A percentile compares a stretch with the other conserved stretches of the same genome.
Conservation (phyloP, 2,329 filamentous ascomycete species). For the Nemania sp. region DNA sequence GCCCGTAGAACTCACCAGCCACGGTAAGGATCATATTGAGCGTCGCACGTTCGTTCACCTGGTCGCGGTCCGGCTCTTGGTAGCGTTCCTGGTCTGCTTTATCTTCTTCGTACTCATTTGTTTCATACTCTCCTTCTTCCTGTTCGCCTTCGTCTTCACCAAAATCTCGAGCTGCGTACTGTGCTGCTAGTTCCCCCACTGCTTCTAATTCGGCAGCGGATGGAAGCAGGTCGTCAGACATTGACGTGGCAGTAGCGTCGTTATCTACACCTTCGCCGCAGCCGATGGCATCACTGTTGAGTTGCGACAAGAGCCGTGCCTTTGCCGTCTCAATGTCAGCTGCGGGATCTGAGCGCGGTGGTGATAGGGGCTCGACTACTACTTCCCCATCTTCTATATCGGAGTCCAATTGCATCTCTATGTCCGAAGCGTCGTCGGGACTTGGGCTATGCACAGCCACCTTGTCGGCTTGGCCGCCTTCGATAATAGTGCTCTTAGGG, state of each 20-base stretch:
- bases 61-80: conserved; percentile 38
- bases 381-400: conserved; percentile 46
- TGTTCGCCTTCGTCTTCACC: not conserved
- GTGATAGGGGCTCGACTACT: conserved; percentile 36
- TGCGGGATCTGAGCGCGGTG: conserved; percentile 27
- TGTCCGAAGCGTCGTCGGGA: conserved; percentile 43
- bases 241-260: not conserved
- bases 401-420: conserved; percentile 39
- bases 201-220: not conserved
- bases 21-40: conserved; percentile 91
- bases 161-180: not conserved
- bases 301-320: conserved; percentile 50
- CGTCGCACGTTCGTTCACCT: conserved; percentile 65
- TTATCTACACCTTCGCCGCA: not conserved
- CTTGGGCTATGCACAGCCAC: conserved; percentile 48
- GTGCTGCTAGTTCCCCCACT: not conserved
- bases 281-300: conserved; percentile 38
- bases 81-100: conserved; percentile 35
- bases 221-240: not conserved
- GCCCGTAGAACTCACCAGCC: conserved; percentile 85
- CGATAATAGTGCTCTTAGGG: conserved; percentile 5
- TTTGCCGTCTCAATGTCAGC: conserved; percentile 52
- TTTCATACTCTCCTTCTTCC: not conserved
- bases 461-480: conserved; percentile 27
- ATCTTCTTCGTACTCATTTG: conserved; percentile 20